Evolutionary conservation across 169 alveolate species (phyloP).

Genomic region (Pseudocohnilembus persalinus): DNA sequence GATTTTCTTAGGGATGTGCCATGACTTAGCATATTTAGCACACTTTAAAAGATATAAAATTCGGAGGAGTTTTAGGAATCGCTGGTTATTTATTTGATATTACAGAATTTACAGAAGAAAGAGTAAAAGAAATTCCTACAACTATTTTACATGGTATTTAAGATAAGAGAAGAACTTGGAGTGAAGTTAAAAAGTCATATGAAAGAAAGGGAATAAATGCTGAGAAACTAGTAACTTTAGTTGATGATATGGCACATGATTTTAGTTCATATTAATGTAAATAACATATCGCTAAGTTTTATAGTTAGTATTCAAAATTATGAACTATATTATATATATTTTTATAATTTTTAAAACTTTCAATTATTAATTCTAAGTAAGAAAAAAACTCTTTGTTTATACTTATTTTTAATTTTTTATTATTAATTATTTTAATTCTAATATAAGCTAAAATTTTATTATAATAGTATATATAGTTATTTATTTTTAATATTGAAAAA

Average conservation of each 20-base stretch:
- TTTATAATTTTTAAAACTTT: no score
- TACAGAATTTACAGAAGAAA: neutral
- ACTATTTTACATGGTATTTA: neutral
- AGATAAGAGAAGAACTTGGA: constrained; percentile 15
- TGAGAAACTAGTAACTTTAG: neutral
- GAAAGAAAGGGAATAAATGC: neutral
- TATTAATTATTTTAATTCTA: no score
- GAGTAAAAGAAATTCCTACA: neutral
- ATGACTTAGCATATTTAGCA: constrained; percentile 4
- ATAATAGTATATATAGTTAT: no score
- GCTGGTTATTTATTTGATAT: constrained; percentile 29
- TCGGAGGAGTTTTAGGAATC: constrained; percentile 20
- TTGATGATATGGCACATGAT: constrained; percentile 20
- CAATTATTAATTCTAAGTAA: no score
- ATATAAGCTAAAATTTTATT: no score
- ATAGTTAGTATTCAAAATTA: no score
- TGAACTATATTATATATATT: no score
- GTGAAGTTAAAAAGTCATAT: constrained; percentile 7
- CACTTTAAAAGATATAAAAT: neutral
- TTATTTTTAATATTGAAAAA: no score
- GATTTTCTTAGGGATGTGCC: constrained; percentile 24
- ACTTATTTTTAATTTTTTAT: no score
- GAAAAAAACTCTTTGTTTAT: no score
- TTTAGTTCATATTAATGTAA: neutral
- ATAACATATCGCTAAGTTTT: no score